Evolutionary conservation across 2,329 filamentous ascomycete species (phyloP), one percentile per base, ranked within the genome.

Genomic region (Verruconis gallopava): DNA sequence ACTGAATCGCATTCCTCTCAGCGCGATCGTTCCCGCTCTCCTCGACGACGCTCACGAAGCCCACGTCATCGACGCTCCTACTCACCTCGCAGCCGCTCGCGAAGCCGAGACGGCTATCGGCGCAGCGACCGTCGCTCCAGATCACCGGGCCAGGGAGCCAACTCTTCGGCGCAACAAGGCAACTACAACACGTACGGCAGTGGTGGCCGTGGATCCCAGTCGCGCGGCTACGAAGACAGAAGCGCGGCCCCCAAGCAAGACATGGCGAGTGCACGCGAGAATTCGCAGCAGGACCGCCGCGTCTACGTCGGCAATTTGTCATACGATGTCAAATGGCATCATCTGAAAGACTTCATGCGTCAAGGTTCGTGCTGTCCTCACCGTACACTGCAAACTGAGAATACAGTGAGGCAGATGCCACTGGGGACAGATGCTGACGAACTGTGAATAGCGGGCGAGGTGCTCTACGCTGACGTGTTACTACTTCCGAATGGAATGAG

Each of bases 401-500:
- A 11, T 36, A 11, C 9, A 36, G 15, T 15, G 15, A 15, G 15
- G 34, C 15, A 9, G 9, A 51, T 50, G 47, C 52, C 46, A 51
- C 49, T 49, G n/a, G n/a, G n/a, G n/a, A n/a, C 6, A n/a, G 9
- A n/a, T 30, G 6, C 25, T 30, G 25, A 30, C 25, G 25, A 30
- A n/a, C n/a, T 9, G n/a, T 30, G 14, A 48, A 55, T 67, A 96
- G 91, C 91, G 72, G 91, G 91, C 76, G 89, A 96, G 68, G 91
- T 98, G 65, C 79, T 96, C 71, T 98, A 94, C 72, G 91, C 91
- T 72, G 91, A 98, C 76, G 91, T 98, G 62, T 80, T 98, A 69
- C 75, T 94, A 67, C 86, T 98, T 81, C 91, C 91, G 61, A 98
- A 98, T 77, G 91, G 91, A 88, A 98, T 98, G 91, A 96, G 89